These are phyloP conservation scores for Amorphotheca resinae DNA, from an alignment of 495 filamentous ascomycete species.

Conservation along the genomic window DNA sequence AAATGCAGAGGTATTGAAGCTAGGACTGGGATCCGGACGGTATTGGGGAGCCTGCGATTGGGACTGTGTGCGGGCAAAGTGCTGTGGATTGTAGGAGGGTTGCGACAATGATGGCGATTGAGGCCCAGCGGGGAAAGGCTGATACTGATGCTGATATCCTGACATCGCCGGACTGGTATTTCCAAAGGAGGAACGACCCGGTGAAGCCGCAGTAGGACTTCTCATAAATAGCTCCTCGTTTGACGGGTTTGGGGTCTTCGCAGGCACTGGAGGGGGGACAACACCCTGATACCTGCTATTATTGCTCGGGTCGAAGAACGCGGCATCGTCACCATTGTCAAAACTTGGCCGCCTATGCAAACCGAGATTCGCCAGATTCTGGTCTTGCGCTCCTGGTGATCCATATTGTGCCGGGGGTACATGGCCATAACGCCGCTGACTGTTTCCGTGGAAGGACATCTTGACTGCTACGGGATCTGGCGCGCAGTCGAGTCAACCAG, in stretches of 20 bases:
- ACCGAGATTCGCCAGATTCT: conserved; percentile 24
- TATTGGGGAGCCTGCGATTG: conserved; percentile 33
- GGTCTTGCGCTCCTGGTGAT: conserved; percentile 32
- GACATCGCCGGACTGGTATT: conserved; percentile 35
- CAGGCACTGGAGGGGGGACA: conserved; percentile 1
- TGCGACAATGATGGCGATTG: conserved; percentile 15
- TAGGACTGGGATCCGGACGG: conserved; percentile 21
- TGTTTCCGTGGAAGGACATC: conserved; percentile 43
- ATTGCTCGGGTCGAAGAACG: conserved; percentile 32
- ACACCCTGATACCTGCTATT: conserved; percentile 23
- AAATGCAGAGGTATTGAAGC: conserved; percentile 20
- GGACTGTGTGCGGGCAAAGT: conserved; percentile 57
- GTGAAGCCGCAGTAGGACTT: conserved; percentile 21
- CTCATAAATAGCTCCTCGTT: conserved; percentile 39
- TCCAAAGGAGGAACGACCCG: conserved; percentile 30
- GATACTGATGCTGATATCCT: conserved; percentile 47
- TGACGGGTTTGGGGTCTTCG: conserved; percentile 10
- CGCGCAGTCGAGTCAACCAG: conserved; percentile 1
- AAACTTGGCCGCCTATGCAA: conserved; percentile 56
- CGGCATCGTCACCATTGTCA: conserved; percentile 65
- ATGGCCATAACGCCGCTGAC: conserved; percentile 44
- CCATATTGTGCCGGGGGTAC: conserved; percentile 45
- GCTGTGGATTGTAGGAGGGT: conserved; percentile 66
- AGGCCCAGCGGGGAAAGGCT: conserved; percentile 30
- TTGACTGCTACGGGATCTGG: background rate